These are phyloP conservation scores for Pseudogymnoascus sp. DNA, from an alignment of 2,329 filamentous ascomycete genomes.

Conservation along the genomic window DNA sequence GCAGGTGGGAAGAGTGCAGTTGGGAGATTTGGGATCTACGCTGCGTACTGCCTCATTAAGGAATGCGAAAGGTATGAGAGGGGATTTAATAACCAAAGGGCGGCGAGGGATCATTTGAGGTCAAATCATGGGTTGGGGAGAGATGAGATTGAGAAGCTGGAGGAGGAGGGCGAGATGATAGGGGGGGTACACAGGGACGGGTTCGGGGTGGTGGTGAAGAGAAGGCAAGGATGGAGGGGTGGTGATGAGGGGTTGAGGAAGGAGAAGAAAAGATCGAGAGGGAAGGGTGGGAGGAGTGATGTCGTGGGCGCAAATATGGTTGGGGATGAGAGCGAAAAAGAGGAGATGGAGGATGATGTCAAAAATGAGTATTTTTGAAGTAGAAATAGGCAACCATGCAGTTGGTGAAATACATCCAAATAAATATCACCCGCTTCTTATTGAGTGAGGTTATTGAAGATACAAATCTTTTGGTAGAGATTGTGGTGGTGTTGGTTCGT, in stretches of 20 bases:
- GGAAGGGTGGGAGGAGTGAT: background rate
- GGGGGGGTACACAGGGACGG: constrained; percentile 63
- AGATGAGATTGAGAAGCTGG: constrained; percentile 25
- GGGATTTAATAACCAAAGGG: constrained; percentile 32
- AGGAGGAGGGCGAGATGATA: constrained; percentile 46
- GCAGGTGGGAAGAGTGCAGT: background rate
- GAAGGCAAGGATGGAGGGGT: constrained; percentile 41
- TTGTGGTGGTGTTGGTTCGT: background rate
- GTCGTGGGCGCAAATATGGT: background rate
- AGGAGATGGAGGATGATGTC: background rate
- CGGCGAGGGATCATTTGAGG: constrained; percentile 38
- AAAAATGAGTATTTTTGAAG: background rate
- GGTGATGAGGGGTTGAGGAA: constrained; percentile 24
- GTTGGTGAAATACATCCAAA: background rate
- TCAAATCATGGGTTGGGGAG: constrained; percentile 31
- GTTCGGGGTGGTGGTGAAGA: constrained; percentile 51
- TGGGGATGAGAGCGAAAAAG: background rate
- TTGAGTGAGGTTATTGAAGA: background rate
- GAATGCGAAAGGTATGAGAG: background rate
- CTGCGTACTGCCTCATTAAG: background rate
- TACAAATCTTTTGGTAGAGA: background rate
- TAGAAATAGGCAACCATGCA: background rate
- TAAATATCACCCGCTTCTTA: background rate
- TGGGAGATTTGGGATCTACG: background rate
- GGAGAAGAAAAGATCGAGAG: background rate